Evolutionary conservation across 192 early-diverging fungal species (phyloP), one percentile per base, ranked within the genome.

Genomic region (Coemansia sp.): DNA sequence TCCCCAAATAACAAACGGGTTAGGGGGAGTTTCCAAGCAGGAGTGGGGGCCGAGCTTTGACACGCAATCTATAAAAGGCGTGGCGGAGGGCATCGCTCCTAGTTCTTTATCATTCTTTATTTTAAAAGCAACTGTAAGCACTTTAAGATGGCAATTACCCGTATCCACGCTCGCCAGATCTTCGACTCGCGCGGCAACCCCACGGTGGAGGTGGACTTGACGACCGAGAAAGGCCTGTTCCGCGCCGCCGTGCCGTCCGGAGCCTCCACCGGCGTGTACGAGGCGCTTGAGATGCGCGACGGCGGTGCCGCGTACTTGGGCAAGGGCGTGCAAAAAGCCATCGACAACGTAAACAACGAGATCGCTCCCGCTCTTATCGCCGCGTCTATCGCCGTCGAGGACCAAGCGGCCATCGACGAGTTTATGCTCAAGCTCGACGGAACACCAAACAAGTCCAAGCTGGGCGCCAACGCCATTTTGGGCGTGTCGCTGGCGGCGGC

Each of bases 111-210:
- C 12, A 34, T 34, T 34, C 31, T 34, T 34, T 34, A 34, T 34
- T 34, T 34, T 6, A 2, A 57, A 34, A 37, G 58, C 14, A 11
- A 7, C 17, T 19, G 11, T 52, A 26, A 49, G 23, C 53, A 34
- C 53, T 26, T 34, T 8, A 76, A 59, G 31, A 91, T 92, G 91
- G 57, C 88, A 49, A 87, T 91, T 65, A 84, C 74, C 58, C 88
- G 87, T 61, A 83, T 93, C 71, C 84, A 88, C 81, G 94, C 94
- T 57, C 91, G 96, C 83, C 95, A 97, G 84, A 98, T 98, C 84
- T 97, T 94, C 72, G 96, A 98, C 86, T 98, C 96, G 49, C 90
- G 96, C 66, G 96, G 96, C 69, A 97, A 97, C 89, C 96, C 96
- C 63, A 98, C 96, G 59, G 90, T 98, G 60, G 94, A 98, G 83